Evolutionary conservation across 352 stramenopile genomes (phyloP).

Genomic region (Phytophthora chlamydospora): DNA sequence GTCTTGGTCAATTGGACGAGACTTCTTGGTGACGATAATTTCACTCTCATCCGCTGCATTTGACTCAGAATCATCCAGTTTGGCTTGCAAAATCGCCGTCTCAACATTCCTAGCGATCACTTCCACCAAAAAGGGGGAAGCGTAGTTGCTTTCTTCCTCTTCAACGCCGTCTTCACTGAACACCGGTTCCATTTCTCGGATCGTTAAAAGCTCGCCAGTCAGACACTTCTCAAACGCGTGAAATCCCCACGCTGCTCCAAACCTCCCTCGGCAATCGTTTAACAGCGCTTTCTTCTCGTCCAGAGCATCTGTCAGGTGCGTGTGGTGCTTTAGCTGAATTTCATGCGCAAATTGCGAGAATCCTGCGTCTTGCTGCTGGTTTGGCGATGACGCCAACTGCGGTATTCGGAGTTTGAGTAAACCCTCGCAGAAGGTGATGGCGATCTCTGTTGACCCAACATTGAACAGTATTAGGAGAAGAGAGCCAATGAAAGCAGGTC

Average conservation of each 20-base stretch:
- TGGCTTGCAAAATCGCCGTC: constrained; percentile 6
- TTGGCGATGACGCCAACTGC: constrained; percentile 15
- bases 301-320: constrained; percentile 36
- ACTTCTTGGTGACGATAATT: neutral
- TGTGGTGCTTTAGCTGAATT: constrained; percentile 44
- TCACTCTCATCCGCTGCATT: neutral
- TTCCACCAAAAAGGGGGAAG: constrained; percentile 28
- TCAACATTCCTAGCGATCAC: constrained; percentile 34
- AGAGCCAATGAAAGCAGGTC: neutral
- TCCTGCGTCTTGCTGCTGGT: constrained; percentile 25
- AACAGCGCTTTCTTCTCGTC: constrained; percentile 46
- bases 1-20: too few species aligned
- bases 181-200: constrained; percentile 20
- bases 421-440: constrained; percentile 35
- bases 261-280: constrained; percentile 29
- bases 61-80: constrained; percentile 11
- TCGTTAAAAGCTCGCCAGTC: constrained; percentile 12
- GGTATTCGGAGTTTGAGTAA: constrained; percentile 37
- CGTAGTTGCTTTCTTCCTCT: constrained; percentile 23
- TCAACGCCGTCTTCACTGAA: constrained; percentile 21
- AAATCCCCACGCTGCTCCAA: constrained; percentile 22
- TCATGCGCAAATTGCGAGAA: constrained; percentile 50
- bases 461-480: neutral
- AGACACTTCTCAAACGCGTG: constrained; percentile 22
- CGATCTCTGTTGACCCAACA: constrained; percentile 34